Percentiles rank a stretch among this genome's conserved stretches.
phyloP scores from a whole-genome alignment of 2,329 filamentous ascomycete species.

The Rhynchosporium secalis region DNA sequence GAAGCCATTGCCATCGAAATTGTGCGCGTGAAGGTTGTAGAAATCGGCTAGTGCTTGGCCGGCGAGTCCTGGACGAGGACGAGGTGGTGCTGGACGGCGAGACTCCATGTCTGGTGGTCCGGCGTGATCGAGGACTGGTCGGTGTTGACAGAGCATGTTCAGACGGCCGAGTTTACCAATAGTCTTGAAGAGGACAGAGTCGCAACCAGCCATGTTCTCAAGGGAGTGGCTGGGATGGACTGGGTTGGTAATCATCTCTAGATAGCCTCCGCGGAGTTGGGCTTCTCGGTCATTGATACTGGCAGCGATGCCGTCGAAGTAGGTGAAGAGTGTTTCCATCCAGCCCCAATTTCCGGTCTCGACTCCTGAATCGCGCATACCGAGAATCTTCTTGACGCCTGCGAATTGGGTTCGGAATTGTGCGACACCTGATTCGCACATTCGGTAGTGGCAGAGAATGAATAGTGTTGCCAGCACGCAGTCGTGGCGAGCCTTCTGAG shows the following conservation, averaged over 20 bases:
- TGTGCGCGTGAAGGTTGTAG: conserved; percentile 54
- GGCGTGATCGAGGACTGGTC: conserved; percentile 53
- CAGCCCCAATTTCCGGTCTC: conserved; percentile 71
- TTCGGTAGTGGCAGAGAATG: conserved; percentile 86
- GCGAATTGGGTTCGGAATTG: conserved; percentile 94
- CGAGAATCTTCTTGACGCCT: conserved; percentile 86
- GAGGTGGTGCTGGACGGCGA: conserved; percentile 36
- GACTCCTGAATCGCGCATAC: conserved; percentile 66
- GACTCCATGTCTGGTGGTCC: conserved; percentile 32
- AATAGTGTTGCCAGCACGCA: conserved; percentile 85
- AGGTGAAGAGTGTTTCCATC: conserved; percentile 92
- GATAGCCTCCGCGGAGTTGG: conserved; percentile 65
- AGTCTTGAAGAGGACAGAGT: conserved; percentile 81
- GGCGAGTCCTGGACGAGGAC: conserved; percentile 43
- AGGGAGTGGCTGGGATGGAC: conserved; percentile 57
- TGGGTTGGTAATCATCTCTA: conserved; percentile 64
- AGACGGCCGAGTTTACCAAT: conserved; percentile 81
- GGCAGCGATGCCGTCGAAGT: conserved; percentile 90
- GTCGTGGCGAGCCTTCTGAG: conserved; percentile 74
- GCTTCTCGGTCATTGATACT: conserved; percentile 90
- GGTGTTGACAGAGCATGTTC: conserved; percentile 77
- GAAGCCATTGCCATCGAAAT: conserved; percentile 69
- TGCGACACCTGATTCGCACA: conserved; percentile 88
- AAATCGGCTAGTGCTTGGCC: conserved; percentile 47
- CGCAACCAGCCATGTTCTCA: conserved; percentile 86